phyloP scores from a whole-genome alignment of 495 filamentous ascomycete species.

The Talaromyces thailandensis region DNA sequence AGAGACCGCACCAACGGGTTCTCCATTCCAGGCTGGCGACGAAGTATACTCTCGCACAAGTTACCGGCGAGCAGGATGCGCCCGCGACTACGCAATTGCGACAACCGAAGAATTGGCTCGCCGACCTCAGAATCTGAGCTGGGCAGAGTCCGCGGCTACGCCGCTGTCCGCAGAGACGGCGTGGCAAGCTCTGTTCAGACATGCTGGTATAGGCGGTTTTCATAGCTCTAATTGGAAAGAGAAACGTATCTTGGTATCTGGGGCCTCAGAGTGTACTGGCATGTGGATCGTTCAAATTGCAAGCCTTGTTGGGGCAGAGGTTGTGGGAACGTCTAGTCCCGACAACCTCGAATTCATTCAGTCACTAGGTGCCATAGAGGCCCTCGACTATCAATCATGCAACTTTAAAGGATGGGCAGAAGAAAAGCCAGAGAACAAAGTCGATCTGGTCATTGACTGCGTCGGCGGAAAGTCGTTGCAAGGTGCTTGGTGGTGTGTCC shows the following conservation, averaged over 20 bases:
- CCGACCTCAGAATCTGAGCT: slow-evolving; percentile 28
- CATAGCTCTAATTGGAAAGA: slow-evolving; percentile 12
- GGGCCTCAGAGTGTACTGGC: slow-evolving; percentile 44
- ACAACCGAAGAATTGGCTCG: slow-evolving; percentile 33
- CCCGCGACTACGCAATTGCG: slow-evolving; percentile 36
- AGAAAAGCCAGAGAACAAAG: slow-evolving; percentile 13
- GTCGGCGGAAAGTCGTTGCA: slow-evolving; percentile 34
- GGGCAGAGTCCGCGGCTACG: slow-evolving; percentile 35
- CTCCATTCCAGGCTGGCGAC: slow-evolving; percentile 34
- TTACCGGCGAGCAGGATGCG: slow-evolving; percentile 29
- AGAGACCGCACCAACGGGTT: slow-evolving; percentile 27
- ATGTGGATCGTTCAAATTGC: slow-evolving; percentile 50
- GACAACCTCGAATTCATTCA: slow-evolving; percentile 34
- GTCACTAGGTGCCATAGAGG: slow-evolving; percentile 33
- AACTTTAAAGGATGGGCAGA: slow-evolving; percentile 27
- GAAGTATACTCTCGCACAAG: slow-evolving; percentile 42
- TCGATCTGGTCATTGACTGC: slow-evolving; percentile 46
- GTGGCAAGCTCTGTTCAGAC: slow-evolving; percentile 43
- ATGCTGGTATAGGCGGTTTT: slow-evolving; percentile 17
- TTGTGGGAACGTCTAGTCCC: slow-evolving; percentile 31
- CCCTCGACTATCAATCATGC: slow-evolving; percentile 33
- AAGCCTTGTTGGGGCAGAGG: slow-evolving; percentile 26
- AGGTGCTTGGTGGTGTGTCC: slow-evolving; percentile 37
- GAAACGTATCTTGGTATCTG: slow-evolving; percentile 39
- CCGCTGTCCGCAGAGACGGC: slow-evolving; percentile 41